A percentile compares a stretch with the other conserved stretches of the same genome.
Evolutionary conservation across 2,329 filamentous ascomycete genomes (phyloP).

Genomic region (Ophiosphaerella herpotricha): DNA sequence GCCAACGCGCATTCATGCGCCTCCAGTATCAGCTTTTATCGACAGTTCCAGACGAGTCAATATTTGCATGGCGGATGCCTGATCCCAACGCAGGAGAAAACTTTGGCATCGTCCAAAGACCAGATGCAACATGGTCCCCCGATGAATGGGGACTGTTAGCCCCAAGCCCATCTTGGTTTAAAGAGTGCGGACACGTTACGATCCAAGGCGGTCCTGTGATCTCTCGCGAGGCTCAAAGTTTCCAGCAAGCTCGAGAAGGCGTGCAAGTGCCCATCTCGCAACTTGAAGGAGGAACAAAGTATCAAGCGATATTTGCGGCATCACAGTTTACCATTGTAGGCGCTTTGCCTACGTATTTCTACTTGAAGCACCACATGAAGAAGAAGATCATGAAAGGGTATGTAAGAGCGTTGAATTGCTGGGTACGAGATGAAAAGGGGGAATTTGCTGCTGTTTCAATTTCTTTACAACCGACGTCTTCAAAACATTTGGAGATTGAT

Average conservation of each 20-base stretch:
- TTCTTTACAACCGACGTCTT: not conserved
- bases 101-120: not conserved
- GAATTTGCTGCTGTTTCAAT: not conserved
- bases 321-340: not conserved
- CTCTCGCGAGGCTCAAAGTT: not conserved
- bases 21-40: conserved; percentile 24
- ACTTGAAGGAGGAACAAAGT: not conserved
- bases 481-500: not conserved
- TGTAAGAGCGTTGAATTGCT: not conserved
- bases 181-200: not conserved
- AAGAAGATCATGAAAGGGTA: not conserved
- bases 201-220: not conserved
- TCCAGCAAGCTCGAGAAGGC: not conserved
- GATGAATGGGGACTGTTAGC: conserved; percentile 9
- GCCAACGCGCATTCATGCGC: conserved; percentile 12
- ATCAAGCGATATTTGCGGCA: not conserved
- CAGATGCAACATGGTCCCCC: not conserved
- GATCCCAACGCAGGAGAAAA: not conserved
- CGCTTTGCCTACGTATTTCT: conserved; percentile 3
- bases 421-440: not conserved
- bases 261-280: not conserved
- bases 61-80: conserved; percentile 11
- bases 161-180: conserved; percentile 9
- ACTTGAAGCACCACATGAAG: not conserved
- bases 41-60: conserved; percentile 7